Percentiles rank a stretch among this genome's conserved stretches.
Evolutionary conservation across 805 yeast genomes (phyloP).

Genomic region (Nakazawaea ernobii): DNA sequence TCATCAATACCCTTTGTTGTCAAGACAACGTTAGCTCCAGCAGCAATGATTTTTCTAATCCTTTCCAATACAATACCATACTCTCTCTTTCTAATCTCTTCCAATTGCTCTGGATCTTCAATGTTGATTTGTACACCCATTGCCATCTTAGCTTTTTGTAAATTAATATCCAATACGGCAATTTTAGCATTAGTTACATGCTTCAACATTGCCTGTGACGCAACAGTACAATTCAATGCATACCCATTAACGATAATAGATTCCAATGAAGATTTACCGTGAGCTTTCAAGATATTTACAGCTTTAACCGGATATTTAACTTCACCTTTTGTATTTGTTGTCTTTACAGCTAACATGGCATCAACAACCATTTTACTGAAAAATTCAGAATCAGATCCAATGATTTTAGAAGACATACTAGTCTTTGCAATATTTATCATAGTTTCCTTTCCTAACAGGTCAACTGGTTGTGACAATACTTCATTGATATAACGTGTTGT

Average conservation of each 20-base stretch:
- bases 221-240: slow-evolving; percentile 94
- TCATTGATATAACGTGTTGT: slow-evolving; percentile 83
- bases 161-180: slow-evolving; percentile 85
- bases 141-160: slow-evolving; percentile 96
- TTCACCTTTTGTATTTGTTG: slow-evolving; percentile 84
- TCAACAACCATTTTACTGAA: slow-evolving; percentile 90
- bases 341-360: slow-evolving; percentile 91
- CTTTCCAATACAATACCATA: slow-evolving; percentile 80
- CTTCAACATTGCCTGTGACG: slow-evolving; percentile 93
- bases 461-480: slow-evolving; percentile 77
- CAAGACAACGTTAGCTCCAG: slow-evolving; percentile 90
- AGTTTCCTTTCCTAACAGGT: slow-evolving; percentile 74
- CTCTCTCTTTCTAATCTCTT: slow-evolving; percentile 85
- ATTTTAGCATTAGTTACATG: slow-evolving; percentile 65
- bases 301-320: slow-evolving; percentile 94
- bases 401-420: slow-evolving; percentile 93
- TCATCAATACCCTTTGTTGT: slow-evolving; percentile 96
- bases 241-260: slow-evolving; percentile 87
- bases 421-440: slow-evolving; percentile 91
- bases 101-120: slow-evolving; percentile 96
- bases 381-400: slow-evolving; percentile 89
- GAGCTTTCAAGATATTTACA: slow-evolving; percentile 91
- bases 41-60: slow-evolving; percentile 68
- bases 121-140: slow-evolving; percentile 96
- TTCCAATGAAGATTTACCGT: slow-evolving; percentile 89